Conservation (phyloP, 2,329 filamentous ascomycete species). For the Trichoderma atroviride region DNA sequence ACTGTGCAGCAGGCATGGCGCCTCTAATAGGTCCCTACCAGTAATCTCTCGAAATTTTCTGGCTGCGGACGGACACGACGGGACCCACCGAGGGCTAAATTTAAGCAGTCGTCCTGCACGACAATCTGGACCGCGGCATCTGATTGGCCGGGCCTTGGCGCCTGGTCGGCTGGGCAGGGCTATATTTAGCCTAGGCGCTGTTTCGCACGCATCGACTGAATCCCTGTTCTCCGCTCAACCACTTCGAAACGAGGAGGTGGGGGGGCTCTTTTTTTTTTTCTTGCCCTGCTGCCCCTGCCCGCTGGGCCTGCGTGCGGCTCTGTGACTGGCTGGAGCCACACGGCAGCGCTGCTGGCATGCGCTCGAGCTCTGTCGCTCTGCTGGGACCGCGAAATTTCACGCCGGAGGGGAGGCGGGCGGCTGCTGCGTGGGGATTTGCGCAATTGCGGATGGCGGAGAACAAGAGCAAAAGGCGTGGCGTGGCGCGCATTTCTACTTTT, state of each 20-base stretch:
- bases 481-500: conserved; percentile 14
- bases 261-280: conserved; percentile 6
- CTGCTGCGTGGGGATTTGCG: conserved; percentile 17
- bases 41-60: conserved; percentile 17
- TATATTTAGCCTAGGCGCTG: conserved; percentile 40
- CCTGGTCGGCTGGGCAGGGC: conserved; percentile 35
- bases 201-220: conserved; percentile 23
- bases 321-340: conserved; percentile 21
- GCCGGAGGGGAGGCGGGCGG: neutral
- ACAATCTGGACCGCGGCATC: conserved; percentile 33
- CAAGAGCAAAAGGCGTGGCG: neutral
- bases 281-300: neutral
- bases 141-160: conserved; percentile 41
- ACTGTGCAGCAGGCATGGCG: conserved; percentile 4
- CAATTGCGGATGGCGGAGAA: conserved; percentile 1
- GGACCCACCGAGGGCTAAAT: conserved; percentile 26
- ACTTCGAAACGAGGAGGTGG: conserved; percentile 28
- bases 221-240: conserved; percentile 26
- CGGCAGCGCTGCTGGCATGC: neutral
- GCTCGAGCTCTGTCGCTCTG: neutral
- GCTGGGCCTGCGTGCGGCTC: conserved; percentile 11
- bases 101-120: conserved; percentile 25
- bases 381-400: neutral
- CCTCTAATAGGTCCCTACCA: neutral
- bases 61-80: conserved; percentile 20